Evolutionary conservation across 176 grass and related monocot species (phyloP).

Genomic region (Hyparrhenia diplandra): DNA sequence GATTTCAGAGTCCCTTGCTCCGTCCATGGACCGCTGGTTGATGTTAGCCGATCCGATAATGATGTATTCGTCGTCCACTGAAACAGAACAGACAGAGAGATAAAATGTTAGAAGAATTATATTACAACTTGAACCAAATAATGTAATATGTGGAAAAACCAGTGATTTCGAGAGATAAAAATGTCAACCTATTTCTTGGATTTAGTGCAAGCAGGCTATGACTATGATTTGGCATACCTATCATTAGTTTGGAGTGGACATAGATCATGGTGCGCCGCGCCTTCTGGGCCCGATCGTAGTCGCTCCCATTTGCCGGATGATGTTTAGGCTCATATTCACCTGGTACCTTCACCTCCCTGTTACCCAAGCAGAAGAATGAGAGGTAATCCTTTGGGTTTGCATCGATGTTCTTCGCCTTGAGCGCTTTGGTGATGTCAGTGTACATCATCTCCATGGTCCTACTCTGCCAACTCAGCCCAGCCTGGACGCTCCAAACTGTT

Average conservation of each 20-base stretch:
- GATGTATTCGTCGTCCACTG: slow-evolving; percentile 85
- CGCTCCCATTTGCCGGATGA: neutral
- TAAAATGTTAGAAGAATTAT: no score
- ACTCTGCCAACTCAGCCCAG: neutral
- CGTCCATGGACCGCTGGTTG: slow-evolving; percentile 85
- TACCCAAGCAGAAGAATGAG: neutral
- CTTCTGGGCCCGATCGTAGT: neutral
- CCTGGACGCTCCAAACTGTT: neutral
- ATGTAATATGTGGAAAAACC: no score
- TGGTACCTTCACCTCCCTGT: neutral
- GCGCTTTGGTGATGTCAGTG: neutral
- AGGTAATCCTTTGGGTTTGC: neutral
- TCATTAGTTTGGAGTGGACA: neutral
- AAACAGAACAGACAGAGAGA: no score
- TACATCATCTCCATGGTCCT: neutral
- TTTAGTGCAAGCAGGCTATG: no score
- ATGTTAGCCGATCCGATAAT: slow-evolving; percentile 31
- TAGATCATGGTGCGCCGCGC: neutral
- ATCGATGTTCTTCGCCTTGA: neutral
- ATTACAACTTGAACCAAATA: no score
- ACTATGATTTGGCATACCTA: neutral
- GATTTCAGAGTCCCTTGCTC: slow-evolving; percentile 73
- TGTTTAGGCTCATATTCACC: neutral
- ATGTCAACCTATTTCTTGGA: no score
- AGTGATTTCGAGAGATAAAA: no score